Base-by-base conservation (phyloP, 1,139 yeast genomes). In the Pichia sp. region DNA sequence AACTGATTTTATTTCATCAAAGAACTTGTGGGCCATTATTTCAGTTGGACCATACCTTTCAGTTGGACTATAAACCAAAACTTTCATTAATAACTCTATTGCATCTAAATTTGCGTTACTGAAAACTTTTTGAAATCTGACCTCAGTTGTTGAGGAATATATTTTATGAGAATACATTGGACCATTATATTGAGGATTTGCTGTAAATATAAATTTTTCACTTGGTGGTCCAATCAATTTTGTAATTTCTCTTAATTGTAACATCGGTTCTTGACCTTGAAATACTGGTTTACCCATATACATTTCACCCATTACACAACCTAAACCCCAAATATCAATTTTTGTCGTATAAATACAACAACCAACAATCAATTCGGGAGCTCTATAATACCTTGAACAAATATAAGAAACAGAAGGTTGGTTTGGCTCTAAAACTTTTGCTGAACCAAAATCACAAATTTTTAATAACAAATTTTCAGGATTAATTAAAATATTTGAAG, bases 281-380 rank as follows among this genome's bases (percentile, higher is more conserved):
- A 85, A 85, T 24, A 85, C 81, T 4, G 92, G 87, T 60, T 79
- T 82, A 30, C 92, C 90, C 57, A 83, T 70, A 52, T 82, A 74
- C 90, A 85, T 83, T 63, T 85, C 94, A 22, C 92, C 92, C 53
- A 84, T 69, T 9, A 84, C 92, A 70, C 95, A 85, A 1, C 95
- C 95, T 46, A 83, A 69, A 1, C 92, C 92, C 95, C 95, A 85
- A 48, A 83, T 78, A 61, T 85, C 95, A 48, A 85, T 83, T 58
- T 82, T 84, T 7, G 92, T 82, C 3, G 89, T 75, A 59, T 85
- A 85, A 42, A 78, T 70, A 35, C 84, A 76, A 57, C 87, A 82
- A 1, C 92, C 95, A 49, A 84, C 79, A 57, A 84, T 82, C 51
- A 84, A 68, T 63, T 84, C 95, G 1, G 95, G 95, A 3, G 94